Evolutionary conservation across 2,329 filamentous ascomycete genomes (phyloP), one percentile per base, ranked within the genome.

Genomic region (Sphaceloma murrayae): DNA sequence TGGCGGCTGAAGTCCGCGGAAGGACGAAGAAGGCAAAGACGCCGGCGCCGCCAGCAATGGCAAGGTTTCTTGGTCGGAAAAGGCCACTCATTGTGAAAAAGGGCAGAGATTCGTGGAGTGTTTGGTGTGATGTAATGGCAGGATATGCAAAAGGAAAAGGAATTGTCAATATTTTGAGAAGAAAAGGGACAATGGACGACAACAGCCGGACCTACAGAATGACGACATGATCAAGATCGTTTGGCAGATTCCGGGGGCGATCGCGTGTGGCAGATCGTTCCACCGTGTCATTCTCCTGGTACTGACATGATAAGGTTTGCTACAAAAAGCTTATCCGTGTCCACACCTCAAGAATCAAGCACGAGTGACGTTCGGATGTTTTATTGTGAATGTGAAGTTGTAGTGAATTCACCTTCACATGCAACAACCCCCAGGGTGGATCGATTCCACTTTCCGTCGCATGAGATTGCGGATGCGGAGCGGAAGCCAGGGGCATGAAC

Each of bases 11-110:
- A 14, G 24, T 34, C 8, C 34, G 34, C 49, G 16, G 54, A 52
- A 31, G 14, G 36, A 58, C 46, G 48, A 58, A 47, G 47, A 52
- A 53, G 26, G 54, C 40, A 11, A 43, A 47, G 8, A 51, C 53
- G 36, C 52, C 52, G 29, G 55, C 46, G 29, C 48, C 54, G 34
- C 52, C 58, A 13, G 49, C 53, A 36, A 60, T 54, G 45, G 52
- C 51, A 24, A 59, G 40, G 49, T 61, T 61, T 26, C 57, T 54
- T 18, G 55, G 53, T 45, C 50, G 53, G 27, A 57, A 48, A 39
- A 34, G 54, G 48, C 50, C 47, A 45, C 45, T 46, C 48, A 49
- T 49, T 32, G 29, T 40, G 24, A n/a, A 13, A 30, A 19, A 29
- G 14, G 13, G 16, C n/a, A n/a, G n/a, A n/a, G n/a, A 3, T 26